Evolutionary conservation across 192 early-diverging fungal species (phyloP), one percentile per base, ranked within the genome.

Genomic region (Haplosporangium gracile): DNA sequence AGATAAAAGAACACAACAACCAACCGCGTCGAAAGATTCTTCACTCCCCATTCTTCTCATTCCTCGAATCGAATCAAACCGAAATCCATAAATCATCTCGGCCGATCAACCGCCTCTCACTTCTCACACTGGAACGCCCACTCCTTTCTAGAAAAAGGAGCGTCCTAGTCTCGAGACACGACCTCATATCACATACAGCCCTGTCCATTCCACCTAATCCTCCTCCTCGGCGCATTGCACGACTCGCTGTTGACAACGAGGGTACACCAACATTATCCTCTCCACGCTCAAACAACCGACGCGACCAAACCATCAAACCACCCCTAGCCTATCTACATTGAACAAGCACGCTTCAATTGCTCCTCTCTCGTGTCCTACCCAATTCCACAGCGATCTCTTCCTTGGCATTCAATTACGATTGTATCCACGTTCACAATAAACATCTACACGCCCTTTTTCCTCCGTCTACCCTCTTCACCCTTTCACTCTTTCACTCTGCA

Each of bases 41-140:
- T n/a, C 55, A 26, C 45, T 34, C 29, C 26, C 47, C 65, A 18
- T 70, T 73, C 39, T 29, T 72, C 75, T 72, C 75, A 29, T 76
- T 72, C 42, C n/a, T 55, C 70, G 20, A 22, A 15, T 70, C 38
- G 49, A 51, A 51, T 51, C 36, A 36, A 36, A 36, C 10, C 68
- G 6, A 70, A 70, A 15, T 53, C 40, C 47, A 8, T 74, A 18
- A 74, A 18, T 20, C 72, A 20, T 6, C 16, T 51, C 22, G 40
- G 68, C 68, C 18, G 34, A 70, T 57, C 55, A 57, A 57, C 60
- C 29, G 29, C 39, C 22, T 42, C 36, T 71, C 39, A n/a, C 36
- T 20, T 39, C 16, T 18, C 69, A 38, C n/a, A 60, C 5, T 60
- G 9, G 10, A 24, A n/a, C n/a, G 1, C n/a, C 20, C n/a, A 24